These are phyloP conservation scores for Solanum pimpinellifolium DNA, from an alignment of 257 asterid genomes.

Conservation along the genomic window DNA sequence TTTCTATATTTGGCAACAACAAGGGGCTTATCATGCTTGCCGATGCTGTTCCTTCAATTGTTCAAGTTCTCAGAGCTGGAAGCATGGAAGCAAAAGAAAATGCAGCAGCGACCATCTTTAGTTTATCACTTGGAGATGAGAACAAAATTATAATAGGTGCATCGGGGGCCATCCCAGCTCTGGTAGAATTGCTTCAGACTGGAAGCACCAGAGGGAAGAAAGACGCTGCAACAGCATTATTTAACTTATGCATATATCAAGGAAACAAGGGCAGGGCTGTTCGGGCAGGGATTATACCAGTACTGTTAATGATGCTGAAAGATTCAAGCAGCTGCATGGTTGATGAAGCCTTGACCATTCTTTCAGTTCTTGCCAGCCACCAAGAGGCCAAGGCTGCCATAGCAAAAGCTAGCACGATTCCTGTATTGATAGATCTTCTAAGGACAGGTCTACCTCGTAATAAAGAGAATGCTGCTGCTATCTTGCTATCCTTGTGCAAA, in stretches of 20 bases:
- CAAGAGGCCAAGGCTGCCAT: constrained; percentile 76
- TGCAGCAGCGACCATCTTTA: constrained; percentile 92
- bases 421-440: constrained; percentile 62
- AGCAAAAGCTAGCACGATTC: constrained; percentile 66
- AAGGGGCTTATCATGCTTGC: constrained; percentile 86
- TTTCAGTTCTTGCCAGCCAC: constrained; percentile 80
- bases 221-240: constrained; percentile 93
- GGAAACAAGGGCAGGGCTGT: constrained; percentile 94
- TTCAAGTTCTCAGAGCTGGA: constrained; percentile 85
- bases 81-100: constrained; percentile 90
- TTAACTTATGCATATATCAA: constrained; percentile 77
- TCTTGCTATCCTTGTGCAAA: constrained; percentile 72
- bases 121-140: constrained; percentile 81
- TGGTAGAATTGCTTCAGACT: constrained; percentile 61
- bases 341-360: constrained; percentile 86
- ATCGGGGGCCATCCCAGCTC: constrained; percentile 85
- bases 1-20: constrained; percentile 71
- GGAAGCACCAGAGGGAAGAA: constrained; percentile 87
- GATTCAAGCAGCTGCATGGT: constrained; percentile 61
- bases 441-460: constrained; percentile 59
- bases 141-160: constrained; percentile 90
- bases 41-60: constrained; percentile 80
- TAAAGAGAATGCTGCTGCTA: constrained; percentile 75
- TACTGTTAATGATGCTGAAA: constrained; percentile 63
- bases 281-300: constrained; percentile 69